Base-by-base conservation (phyloP, 208 protist genomes). In the Trypanosoma congolense region DNA sequence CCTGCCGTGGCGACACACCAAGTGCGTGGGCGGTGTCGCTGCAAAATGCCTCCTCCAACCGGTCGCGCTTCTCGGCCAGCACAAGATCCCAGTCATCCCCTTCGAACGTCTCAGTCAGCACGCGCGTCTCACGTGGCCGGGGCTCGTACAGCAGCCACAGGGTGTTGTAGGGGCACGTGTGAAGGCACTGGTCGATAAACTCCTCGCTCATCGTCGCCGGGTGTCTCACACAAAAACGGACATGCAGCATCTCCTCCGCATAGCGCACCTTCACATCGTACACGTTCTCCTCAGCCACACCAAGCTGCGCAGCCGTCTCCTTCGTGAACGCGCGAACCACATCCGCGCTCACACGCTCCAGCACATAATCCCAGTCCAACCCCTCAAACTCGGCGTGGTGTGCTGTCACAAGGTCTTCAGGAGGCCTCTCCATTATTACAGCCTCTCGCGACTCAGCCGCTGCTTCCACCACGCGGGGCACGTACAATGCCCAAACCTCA, bases 21-120 rank as follows among this genome's bases (percentile, higher is more conserved):
- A 78, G 70, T 4, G 69, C 71, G 28, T 57, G 62, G 36, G 56
- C 61, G 21, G 70, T 75, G 70, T 83, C 79, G 43, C 62, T 54
- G 24, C 45, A 36, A 50, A 79, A 75, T 28, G 77, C 77, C 2
- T 19, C 44, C 28, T 56, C 19, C 35, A 79, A 31, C 46, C 24
- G 9, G 6, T 38, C 33, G 12, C 33, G 33, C 6, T 38, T 12
- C 6, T 12, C 33, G 12, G 9, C 12, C 6, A 38, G 33, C 33
- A 38, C 33, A 38, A 38, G 33, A 38, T 38, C 33, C 33, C 33
- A 38, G 12, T 38, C 33, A 38, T 38, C 33, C 12, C 33, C 33
- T 12, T 38, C 33, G 12, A 38, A 38, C 12, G 6, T 38, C 33
- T 38, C 33, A 16, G 33, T 38, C 33, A 38, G 0, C 12, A 38